These are phyloP conservation scores for Quercus lobata DNA, from an alignment of 331 rosid species.

Conservation along the genomic window DNA sequence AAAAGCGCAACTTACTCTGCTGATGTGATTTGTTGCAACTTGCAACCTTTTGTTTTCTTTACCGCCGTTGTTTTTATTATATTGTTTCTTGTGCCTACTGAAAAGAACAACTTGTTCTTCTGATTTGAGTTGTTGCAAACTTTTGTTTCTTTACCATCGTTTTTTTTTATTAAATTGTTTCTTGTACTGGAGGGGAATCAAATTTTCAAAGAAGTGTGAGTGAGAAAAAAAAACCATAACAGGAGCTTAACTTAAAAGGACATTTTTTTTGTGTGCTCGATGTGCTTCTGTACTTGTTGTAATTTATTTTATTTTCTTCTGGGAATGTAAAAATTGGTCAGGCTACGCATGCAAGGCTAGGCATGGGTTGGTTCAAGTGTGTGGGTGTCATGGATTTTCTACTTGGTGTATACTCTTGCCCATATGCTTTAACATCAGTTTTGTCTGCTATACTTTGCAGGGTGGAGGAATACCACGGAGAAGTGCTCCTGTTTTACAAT, in stretches of 20 bases:
- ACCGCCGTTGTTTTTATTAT: background rate
- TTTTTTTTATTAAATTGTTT: background rate
- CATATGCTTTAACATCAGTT: constrained; percentile 7
- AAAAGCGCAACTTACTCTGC: background rate
- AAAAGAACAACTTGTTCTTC: background rate
- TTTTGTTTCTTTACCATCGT: background rate
- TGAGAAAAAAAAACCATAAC: background rate
- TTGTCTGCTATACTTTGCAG: constrained; percentile 36
- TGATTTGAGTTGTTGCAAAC: background rate
- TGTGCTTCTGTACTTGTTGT: too few relatives aligned
- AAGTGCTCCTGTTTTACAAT: constrained; percentile 73
- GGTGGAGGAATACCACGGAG: constrained; percentile 97
- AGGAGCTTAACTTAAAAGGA: background rate
- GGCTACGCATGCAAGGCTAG: too few relatives aligned
- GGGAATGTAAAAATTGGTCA: background rate
- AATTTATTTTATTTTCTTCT: background rate
- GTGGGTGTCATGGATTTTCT: background rate
- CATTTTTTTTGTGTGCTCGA: too few relatives aligned
- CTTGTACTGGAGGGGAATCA: too few relatives aligned
- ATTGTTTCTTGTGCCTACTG: background rate
- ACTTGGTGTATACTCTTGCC: background rate
- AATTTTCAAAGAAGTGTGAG: background rate
- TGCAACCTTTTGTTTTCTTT: background rate
- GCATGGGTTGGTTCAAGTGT: background rate
- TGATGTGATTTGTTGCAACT: background rate